Evolutionary conservation across 1,284 basidiomycete genomes (phyloP), one percentile per base, ranked within the genome.

Genomic region (Cryptococcus jaspeensis): DNA sequence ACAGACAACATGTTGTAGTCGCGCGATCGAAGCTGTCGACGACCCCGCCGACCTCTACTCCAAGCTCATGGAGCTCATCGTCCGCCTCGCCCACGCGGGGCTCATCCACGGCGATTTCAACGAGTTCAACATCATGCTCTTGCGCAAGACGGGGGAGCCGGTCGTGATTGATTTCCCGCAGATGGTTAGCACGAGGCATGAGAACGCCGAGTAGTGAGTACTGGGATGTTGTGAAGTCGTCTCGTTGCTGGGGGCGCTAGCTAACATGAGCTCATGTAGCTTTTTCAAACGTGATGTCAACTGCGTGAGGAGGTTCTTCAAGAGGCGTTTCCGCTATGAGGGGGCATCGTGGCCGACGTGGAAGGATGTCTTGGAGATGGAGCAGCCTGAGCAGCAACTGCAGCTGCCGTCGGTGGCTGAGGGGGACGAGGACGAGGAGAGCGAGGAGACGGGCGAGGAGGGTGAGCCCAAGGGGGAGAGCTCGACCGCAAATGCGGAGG

Each of bases 31-130:
- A 40, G 83, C 88, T 55, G 81, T 96, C 5, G 85, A 89, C 7
- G 86, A 88, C 11, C 91, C 93, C 1, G 92, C 91, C 36, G 87
- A 87, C 61, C 84, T 99, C 35, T 99, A 98, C 78, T 92, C 93
- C 1, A 81, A 84, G 16, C 81, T 99, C 41, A 99, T 99, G 94
- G 90, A 92, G 74, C 81, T 98, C 55, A 94, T 99, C 70, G 92
- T 98, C 58, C 89, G 92, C 51, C 88, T 99, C 65, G 95, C 94
- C 2, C 85, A 85, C 43, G 86, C 90, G 2, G 96, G 96, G 1
- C 83, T 99, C 22, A 98, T 99, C 54, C 95, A 99, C 71, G 95
- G 96, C 50, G 95, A 99, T 77, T 99, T 91, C 79, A 99, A 99
- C 78, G 96, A 99, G 74, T 99, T 99, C 81, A 99, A 99, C 77